Conservation (phyloP, 2,329 filamentous ascomycete species). For the Exophiala dermatitidis region DNA sequence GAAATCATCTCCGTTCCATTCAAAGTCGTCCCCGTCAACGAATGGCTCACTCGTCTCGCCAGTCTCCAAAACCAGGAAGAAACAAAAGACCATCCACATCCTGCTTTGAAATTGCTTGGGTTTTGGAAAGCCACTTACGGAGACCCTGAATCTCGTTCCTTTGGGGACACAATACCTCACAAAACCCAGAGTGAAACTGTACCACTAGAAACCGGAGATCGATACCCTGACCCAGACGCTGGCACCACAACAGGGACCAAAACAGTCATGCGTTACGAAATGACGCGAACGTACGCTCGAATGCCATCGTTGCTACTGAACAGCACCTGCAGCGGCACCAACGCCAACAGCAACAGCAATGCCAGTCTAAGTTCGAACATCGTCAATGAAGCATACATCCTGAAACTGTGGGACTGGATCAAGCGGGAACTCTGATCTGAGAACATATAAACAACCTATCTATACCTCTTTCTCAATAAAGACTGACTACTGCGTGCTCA, state of each 20-base stretch:
- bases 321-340: no score
- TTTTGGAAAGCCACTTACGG: constrained; percentile 44
- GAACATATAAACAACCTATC: no score
- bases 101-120: constrained; percentile 43
- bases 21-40: constrained; percentile 37
- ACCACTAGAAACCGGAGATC: neutral
- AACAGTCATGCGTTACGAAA: constrained; percentile 1
- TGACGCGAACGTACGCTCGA: constrained; percentile 5
- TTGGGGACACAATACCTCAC: neutral
- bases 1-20: neutral
- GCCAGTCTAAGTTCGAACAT: neutral
- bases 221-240: neutral
- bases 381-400: constrained; percentile 15
- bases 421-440: constrained; percentile 6
- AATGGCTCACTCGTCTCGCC: constrained; percentile 41
- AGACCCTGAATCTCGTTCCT: neutral
- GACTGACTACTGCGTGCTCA: no score
- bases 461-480: no score
- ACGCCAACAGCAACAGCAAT: neutral
- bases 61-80: constrained; percentile 22
- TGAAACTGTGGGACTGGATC: constrained; percentile 22
- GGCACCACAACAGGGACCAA: neutral
- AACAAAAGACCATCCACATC: constrained; percentile 39
- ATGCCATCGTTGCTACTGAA: constrained; percentile 7
- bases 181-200: no score